Evolutionary conservation across 306 rosid genomes (phyloP).

Genomic region (Dryas alaskensis): DNA sequence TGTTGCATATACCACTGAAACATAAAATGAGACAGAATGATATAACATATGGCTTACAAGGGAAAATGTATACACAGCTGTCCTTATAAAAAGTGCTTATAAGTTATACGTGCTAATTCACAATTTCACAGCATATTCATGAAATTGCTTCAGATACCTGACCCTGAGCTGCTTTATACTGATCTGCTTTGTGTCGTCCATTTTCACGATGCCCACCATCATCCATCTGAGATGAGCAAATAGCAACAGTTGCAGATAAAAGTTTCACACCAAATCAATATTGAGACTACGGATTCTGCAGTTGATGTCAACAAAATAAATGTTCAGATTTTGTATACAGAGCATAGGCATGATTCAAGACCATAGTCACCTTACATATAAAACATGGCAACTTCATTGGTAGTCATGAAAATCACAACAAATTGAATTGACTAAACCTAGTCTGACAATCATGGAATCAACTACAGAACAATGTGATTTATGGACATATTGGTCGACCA

Average conservation of each 20-base stretch:
- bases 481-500: neutral
- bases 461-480: neutral
- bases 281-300: slow-evolving; percentile 30
- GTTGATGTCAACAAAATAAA: slow-evolving; percentile 6
- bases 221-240: slow-evolving; percentile 61
- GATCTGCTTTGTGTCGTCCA: slow-evolving; percentile 91
- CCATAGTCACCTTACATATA: too few species aligned
- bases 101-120: neutral
- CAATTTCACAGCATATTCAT: neutral
- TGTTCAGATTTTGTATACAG: neutral
- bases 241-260: slow-evolving; percentile 25
- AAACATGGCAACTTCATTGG: neutral
- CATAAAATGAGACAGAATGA: neutral
- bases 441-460: neutral
- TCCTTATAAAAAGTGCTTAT: neutral
- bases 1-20: slow-evolving; percentile 93
- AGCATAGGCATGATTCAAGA: too few species aligned
- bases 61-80: neutral
- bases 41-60: slow-evolving; percentile 3
- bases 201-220: slow-evolving; percentile 87
- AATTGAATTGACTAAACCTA: neutral
- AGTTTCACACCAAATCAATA: slow-evolving; percentile 7
- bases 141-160: slow-evolving; percentile 55
- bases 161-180: slow-evolving; percentile 81
- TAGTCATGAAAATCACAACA: neutral